Base-by-base conservation (phyloP, 2,329 filamentous ascomycete species). In the Xylogone sp. region DNA sequence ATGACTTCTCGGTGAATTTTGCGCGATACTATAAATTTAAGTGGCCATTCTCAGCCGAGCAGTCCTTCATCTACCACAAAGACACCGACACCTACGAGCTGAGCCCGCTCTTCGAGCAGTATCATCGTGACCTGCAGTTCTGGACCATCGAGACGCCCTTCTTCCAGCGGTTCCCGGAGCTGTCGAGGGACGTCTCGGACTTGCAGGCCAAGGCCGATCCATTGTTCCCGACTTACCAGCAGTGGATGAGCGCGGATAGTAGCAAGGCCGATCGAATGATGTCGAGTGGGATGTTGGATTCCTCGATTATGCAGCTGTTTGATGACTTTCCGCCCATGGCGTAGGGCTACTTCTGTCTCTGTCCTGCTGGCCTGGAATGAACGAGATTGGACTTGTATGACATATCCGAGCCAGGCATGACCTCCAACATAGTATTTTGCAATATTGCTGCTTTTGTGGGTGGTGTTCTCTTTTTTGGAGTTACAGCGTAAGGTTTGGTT, bases 81-180 rank as follows among this genome's bases (percentile, higher is more conserved):
- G 31, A 22, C 2, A 48, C 51, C 6, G 39, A 52, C n/a, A 53
- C 34, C 19, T 58, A 56, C 34, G 27, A 24, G 10, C 46, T 58
- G 12, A 51, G 42, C 19, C 56, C 56, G 13, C 46, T 56, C 0
- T 58, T 58, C 27, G 48, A 52, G 22, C 50, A 44, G 9, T 58
- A 55, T 34, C 48, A 58, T 45, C 42, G 45, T 10, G 48, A 58
- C 7, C n/a, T 53, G 39, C 42, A 46, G 10, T 55, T 44, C 19
- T 58, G 56, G 56, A 52, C 46, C n/a, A 27, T 58, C 21, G 46
- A 58, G 21, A 45, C 51, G 12, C 20, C 45, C 1, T 58, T 58
- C 46, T 54, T 58, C 10, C 43, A 56, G 47, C 56, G 48, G 29
- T 58, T 54, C 43, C 56, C 56, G 4, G 56, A 58, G 44, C 34